These are phyloP conservation scores for Leonotis leonurus DNA, from an alignment of 257 asterid species.

Conservation along the genomic window DNA sequence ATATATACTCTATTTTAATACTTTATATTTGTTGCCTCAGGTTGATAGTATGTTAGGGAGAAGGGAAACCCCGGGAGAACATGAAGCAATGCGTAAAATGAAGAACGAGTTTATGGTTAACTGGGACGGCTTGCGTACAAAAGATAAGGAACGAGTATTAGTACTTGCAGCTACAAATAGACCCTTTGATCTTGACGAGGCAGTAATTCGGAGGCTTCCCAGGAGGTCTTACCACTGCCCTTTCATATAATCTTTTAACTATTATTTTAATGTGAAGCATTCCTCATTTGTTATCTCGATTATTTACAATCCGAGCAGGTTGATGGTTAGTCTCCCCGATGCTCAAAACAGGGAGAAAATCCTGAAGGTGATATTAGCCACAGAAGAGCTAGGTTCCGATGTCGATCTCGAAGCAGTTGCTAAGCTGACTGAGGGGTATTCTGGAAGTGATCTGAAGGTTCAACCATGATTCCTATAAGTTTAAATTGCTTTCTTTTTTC, in stretches of 20 bases:
- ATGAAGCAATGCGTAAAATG: constrained; percentile 50
- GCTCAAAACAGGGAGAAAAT: constrained; percentile 38
- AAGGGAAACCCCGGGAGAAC: constrained; percentile 40
- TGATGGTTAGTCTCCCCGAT: constrained; percentile 47
- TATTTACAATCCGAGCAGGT: constrained; percentile 26
- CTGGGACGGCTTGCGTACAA: constrained; percentile 52
- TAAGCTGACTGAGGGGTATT: constrained; percentile 46
- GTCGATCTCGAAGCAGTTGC: constrained; percentile 39
- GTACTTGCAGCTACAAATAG: constrained; percentile 59
- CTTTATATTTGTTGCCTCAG: constrained; percentile 15
- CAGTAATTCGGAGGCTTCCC: constrained; percentile 53
- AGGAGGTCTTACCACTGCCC: constrained; percentile 29
- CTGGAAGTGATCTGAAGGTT: constrained; percentile 58
- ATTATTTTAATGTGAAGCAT: not conserved
- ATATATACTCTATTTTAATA: not conserved
- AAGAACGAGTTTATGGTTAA: constrained; percentile 51
- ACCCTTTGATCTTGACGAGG: constrained; percentile 55
- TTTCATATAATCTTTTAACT: not conserved
- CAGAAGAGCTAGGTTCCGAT: constrained; percentile 34
- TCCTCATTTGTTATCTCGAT: not conserved
- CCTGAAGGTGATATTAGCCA: constrained; percentile 34
- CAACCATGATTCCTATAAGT: not conserved
- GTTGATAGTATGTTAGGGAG: constrained; percentile 53
- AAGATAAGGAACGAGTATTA: constrained; percentile 41
- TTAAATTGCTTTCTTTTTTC: not conserved